phyloP scores from a whole-genome alignment of 257 asterid genomes.

The Nicotiana knightiana region DNA sequence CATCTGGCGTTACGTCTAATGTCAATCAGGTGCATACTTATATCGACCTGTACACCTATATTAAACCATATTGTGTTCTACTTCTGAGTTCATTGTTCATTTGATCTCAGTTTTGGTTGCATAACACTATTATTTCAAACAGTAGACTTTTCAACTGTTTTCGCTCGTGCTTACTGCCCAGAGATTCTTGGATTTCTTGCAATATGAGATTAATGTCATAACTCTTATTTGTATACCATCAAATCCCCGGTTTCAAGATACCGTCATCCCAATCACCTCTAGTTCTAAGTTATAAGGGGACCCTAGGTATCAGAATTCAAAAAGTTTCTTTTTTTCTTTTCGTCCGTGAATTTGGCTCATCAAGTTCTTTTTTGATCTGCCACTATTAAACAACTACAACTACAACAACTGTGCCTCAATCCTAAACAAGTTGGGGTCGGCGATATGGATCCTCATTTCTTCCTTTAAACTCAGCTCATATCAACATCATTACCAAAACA shows the following conservation, averaged over 20 bases:
- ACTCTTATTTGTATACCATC: neutral
- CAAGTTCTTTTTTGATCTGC: neutral
- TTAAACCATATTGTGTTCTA: neutral
- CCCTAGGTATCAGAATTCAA: neutral
- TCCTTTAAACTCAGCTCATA: too few relatives aligned
- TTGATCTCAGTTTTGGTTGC: neutral
- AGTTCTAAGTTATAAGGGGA: neutral
- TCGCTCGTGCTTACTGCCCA: neutral
- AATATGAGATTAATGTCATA: neutral
- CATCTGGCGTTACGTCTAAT: neutral
- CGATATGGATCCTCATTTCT: too few relatives aligned
- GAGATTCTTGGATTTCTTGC: neutral
- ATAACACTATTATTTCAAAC: neutral
- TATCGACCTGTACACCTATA: neutral
- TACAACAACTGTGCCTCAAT: too few relatives aligned
- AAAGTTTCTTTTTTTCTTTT: neutral
- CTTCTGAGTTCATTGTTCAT: neutral
- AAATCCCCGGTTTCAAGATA: neutral
- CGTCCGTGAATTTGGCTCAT: neutral
- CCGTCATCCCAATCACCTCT: neutral
- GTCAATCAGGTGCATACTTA: slow-evolving; percentile 7
- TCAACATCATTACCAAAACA: too few relatives aligned
- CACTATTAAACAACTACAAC: neutral
- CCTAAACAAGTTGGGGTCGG: too few relatives aligned
- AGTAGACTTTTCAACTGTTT: neutral